Percentiles rank a stretch among this genome's conserved stretches.
phyloP scores from a whole-genome alignment of 2,329 filamentous ascomycete genomes.

The Aspergillus aculeatus region DNA sequence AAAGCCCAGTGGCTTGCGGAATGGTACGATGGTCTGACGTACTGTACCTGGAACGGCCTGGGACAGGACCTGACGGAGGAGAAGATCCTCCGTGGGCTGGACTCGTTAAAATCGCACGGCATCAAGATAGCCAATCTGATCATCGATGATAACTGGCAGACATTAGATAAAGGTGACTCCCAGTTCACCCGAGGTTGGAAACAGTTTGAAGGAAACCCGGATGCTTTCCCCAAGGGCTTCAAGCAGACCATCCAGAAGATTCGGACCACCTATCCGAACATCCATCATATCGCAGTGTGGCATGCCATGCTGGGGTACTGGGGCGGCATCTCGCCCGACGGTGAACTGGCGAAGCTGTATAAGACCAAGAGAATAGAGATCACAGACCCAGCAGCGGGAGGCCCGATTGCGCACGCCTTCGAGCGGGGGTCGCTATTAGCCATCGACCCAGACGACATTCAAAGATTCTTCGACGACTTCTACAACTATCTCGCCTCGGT shows the following conservation, averaged over 20 bases:
- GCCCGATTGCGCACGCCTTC: constrained; percentile 26
- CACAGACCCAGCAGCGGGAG: constrained; percentile 55
- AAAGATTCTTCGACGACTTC: constrained; percentile 83
- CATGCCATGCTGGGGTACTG: constrained; percentile 87
- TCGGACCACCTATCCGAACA: constrained; percentile 65
- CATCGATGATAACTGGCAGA: constrained; percentile 97
- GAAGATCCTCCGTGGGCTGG: constrained; percentile 73
- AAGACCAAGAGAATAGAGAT: constrained; percentile 64
- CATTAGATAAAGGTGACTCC: constrained; percentile 59
- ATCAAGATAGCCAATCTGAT: constrained; percentile 84
- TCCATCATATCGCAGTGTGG: constrained; percentile 89
- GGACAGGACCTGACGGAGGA: constrained; percentile 79
- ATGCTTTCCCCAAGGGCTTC: constrained; percentile 76
- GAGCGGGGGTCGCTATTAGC: constrained; percentile 61
- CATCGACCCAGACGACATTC: constrained; percentile 71
- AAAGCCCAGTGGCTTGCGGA: constrained; percentile 68
- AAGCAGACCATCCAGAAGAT: constrained; percentile 69
- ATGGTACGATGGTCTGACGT: constrained; percentile 91
- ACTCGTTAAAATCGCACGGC: constrained; percentile 65
- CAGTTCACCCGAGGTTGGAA: constrained; percentile 64
- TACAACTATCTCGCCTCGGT: constrained; percentile 73
- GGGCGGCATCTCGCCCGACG: constrained; percentile 77
- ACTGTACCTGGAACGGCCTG: constrained; percentile 95
- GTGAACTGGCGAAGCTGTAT: constrained; percentile 73
- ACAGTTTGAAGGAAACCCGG: constrained; percentile 79